These are phyloP conservation scores for Ceratocystis alfenasii DNA, from an alignment of 2,329 filamentous ascomycete species.

Conservation along the genomic window DNA sequence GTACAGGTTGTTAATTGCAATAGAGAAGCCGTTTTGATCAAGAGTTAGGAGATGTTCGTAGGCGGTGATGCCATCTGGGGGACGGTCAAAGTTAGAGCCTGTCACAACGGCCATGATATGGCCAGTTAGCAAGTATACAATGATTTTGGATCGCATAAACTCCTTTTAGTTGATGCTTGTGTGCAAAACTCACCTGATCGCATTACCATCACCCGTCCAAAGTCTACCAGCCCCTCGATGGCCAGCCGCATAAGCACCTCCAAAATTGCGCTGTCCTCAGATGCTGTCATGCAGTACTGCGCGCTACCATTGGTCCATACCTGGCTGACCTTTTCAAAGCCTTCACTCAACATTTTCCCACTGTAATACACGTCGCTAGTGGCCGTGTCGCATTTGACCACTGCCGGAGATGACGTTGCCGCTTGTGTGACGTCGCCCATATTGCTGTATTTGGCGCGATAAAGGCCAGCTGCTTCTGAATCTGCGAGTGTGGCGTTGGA, in stretches of 20 bases:
- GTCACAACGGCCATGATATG: background rate
- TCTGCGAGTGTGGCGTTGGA: slow-evolving; percentile 42
- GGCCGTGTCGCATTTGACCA: slow-evolving; percentile 54
- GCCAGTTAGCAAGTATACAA: background rate
- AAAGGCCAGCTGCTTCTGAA: slow-evolving; percentile 36
- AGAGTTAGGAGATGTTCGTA: slow-evolving; percentile 48
- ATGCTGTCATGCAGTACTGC: slow-evolving; percentile 57
- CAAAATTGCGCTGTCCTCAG: slow-evolving; percentile 60
- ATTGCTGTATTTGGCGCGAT: slow-evolving; percentile 42
- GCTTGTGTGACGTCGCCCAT: slow-evolving; percentile 32
- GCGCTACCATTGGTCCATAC: slow-evolving; percentile 57
- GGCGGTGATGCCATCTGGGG: slow-evolving; percentile 44
- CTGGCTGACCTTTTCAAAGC: slow-evolving; percentile 52
- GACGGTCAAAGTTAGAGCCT: slow-evolving; percentile 60
- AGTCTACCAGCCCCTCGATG: slow-evolving; percentile 48
- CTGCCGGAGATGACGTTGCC: slow-evolving; percentile 38
- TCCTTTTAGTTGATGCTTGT: background rate
- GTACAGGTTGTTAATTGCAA: slow-evolving; percentile 55
- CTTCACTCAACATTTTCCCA: slow-evolving; percentile 46
- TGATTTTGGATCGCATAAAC: background rate
- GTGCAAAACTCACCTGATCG: slow-evolving; percentile 38
- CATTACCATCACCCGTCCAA: slow-evolving; percentile 54
- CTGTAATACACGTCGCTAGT: slow-evolving; percentile 64
- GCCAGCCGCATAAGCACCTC: slow-evolving; percentile 52
- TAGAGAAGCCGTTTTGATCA: slow-evolving; percentile 51